Percentiles rank a stretch among this genome's conserved stretches.
Conservation (phyloP, 768 basidiomycete genomes). For the Mycena belliarum region DNA sequence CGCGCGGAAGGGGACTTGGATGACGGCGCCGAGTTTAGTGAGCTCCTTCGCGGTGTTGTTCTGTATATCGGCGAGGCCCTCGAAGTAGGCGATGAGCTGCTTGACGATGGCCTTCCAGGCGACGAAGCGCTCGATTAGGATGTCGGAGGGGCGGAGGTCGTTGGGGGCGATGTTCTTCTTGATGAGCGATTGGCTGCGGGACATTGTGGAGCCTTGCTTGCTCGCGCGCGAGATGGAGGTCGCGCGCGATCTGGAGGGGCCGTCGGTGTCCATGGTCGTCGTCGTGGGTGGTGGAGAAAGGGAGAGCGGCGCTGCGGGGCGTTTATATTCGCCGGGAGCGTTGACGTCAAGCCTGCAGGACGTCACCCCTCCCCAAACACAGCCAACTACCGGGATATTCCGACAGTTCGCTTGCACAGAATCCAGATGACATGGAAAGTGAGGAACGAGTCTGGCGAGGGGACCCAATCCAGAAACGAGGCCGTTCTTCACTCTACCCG, state of each 20-base stretch:
- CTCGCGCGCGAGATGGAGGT: constrained; percentile 44
- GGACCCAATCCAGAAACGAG: too few species aligned
- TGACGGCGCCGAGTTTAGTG: constrained; percentile 90
- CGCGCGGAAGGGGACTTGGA: constrained; percentile 94
- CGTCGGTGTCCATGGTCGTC: constrained; percentile 45
- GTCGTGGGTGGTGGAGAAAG: neutral
- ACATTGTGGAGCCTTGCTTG: constrained; percentile 58
- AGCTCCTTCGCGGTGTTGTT: constrained; percentile 93
- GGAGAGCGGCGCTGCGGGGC: neutral
- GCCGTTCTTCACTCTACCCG: too few species aligned
- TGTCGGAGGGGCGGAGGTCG: constrained; percentile 89
- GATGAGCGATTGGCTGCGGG: constrained; percentile 84
- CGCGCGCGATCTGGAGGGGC: constrained; percentile 61
- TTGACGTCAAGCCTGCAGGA: neutral
- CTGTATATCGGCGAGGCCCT: constrained; percentile 82
- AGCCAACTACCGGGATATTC: too few species aligned
- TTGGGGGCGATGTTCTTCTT: constrained; percentile 86
- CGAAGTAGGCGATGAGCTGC: constrained; percentile 92
- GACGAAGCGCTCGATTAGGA: constrained; percentile 92
- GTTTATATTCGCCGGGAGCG: neutral
- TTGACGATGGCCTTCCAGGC: constrained; percentile 98
- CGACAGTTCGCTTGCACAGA: too few species aligned
- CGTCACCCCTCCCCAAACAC: neutral
- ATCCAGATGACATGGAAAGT: too few species aligned
- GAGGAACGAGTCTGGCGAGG: too few species aligned